A percentile compares a stretch with the other conserved stretches of the same genome.
These are phyloP conservation scores for Tetradesmus lagerheimii DNA, from an alignment of 139 green algal species.

Conservation along the genomic window DNA sequence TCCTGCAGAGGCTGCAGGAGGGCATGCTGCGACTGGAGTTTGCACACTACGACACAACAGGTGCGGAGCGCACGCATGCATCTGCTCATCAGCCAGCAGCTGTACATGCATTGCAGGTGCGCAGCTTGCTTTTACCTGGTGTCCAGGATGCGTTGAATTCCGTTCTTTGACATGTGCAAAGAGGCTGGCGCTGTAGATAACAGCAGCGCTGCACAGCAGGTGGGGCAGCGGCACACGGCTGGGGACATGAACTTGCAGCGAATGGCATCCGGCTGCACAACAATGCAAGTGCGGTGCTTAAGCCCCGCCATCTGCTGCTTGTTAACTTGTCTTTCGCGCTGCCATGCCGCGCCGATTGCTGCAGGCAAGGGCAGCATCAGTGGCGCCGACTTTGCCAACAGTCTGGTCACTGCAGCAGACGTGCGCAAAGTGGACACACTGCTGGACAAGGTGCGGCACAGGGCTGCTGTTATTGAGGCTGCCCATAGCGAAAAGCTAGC, in stretches of 20 bases:
- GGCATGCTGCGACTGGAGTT: conserved; percentile 84
- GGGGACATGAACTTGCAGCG: too few species aligned
- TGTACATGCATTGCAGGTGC: background rate
- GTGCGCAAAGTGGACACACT: conserved; percentile 50
- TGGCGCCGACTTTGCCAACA: conserved; percentile 66
- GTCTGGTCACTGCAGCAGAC: conserved; percentile 57
- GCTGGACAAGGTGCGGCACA: conserved; percentile 59
- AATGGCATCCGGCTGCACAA: background rate
- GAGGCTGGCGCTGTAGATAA: too few species aligned
- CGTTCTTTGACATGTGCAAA: too few species aligned
- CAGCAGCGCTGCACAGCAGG: too few species aligned
- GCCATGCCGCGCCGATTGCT: background rate
- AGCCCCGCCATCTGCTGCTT: background rate
- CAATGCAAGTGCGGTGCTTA: too few species aligned
- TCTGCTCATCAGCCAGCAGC: too few species aligned
- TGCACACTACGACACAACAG: conserved; percentile 67
- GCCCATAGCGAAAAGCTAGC: too few species aligned
- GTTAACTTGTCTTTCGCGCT: background rate
- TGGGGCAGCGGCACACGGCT: too few species aligned
- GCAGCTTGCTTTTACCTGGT: too few species aligned
- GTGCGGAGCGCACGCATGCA: background rate
- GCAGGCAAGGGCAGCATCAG: conserved; percentile 51
- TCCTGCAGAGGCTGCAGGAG: conserved; percentile 65
- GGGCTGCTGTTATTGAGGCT: too few species aligned
- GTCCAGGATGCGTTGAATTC: too few species aligned